Evolutionary conservation across 345 rosid genomes (phyloP).

Genomic region (Brassica rapa): DNA sequence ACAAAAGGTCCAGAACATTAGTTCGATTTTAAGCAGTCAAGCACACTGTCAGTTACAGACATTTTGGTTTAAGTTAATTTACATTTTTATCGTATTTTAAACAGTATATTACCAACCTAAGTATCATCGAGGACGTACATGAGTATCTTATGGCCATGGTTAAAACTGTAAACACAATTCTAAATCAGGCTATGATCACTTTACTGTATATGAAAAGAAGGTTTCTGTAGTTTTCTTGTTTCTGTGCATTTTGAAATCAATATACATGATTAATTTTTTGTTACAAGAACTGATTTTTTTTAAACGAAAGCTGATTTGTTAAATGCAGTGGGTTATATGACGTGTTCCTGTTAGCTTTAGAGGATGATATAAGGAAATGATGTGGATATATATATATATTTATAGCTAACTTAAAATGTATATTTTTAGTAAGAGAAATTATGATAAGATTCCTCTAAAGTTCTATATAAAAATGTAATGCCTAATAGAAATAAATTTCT

Average conservation of each 20-base stretch:
- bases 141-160: no score
- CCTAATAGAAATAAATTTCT: neutral
- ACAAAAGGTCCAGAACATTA: constrained; percentile 11
- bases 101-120: neutral
- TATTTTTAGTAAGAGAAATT: neutral
- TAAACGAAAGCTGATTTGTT: neutral
- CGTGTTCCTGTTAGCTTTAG: neutral
- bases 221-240: no score
- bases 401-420: neutral
- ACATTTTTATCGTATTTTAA: neutral
- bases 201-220: no score
- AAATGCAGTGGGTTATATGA: neutral
- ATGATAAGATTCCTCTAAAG: neutral
- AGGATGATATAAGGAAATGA: neutral
- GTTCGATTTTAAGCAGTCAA: constrained; percentile 13
- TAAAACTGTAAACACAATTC: no score
- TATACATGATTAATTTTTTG: no score
- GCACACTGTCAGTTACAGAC: neutral
- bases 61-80: neutral
- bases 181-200: no score
- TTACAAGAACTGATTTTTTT: neutral
- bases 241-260: no score
- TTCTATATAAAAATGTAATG: neutral
- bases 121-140: no score
- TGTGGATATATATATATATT: neutral